Base-by-base conservation (phyloP, 345 rosid species). In the Heritiera fomes region DNA sequence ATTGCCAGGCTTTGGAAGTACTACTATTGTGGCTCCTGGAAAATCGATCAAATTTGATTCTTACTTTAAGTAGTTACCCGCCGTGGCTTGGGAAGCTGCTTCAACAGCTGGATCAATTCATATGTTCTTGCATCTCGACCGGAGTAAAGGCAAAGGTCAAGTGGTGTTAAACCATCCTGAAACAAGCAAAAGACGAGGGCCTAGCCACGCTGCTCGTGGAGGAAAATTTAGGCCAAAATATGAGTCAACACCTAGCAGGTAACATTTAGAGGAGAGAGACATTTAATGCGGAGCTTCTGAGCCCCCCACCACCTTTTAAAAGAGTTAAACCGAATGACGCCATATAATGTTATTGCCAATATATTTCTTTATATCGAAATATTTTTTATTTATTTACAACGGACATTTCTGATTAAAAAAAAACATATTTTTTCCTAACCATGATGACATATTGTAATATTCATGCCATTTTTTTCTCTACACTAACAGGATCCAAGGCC, bases 161-260 rank as follows among this genome's bases (percentile, higher is more conserved):
- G 88, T 13, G 98, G 97, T 71, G 95, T 90, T 83, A 89, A 81
- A 40, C 97, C 98, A 78, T 93, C 98, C 97, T 94, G 89, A 55
- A 64, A 20, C 7, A 45, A 76, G 53, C 4, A 73, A 77, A 62
- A 61, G 32, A 69, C 32, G 58, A 49, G 1, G 53, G 11, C 28
- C 3, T 23, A 49, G 40, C 11, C 8, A 47, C n/a, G 65, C 32
- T 74, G 38, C 23, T 59, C 20, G 5, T 12, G 55, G 43, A 59
- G 52, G 68, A 20, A 38, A 59, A 11, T 1, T 41, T 14, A 50
- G 8, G 40, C 6, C 32, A 34, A 2, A 45, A 68, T 43, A 23
- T 20, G 55, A 20, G 47, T n/a, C n/a, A 20, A 45, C 17, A n/a
- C 12, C 28, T 18, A 40, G 47, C 47, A 17, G 28, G 30, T 66